phyloP scores from a whole-genome alignment of 2,329 filamentous ascomycete species.

The Fusarium sambucinum region DNA sequence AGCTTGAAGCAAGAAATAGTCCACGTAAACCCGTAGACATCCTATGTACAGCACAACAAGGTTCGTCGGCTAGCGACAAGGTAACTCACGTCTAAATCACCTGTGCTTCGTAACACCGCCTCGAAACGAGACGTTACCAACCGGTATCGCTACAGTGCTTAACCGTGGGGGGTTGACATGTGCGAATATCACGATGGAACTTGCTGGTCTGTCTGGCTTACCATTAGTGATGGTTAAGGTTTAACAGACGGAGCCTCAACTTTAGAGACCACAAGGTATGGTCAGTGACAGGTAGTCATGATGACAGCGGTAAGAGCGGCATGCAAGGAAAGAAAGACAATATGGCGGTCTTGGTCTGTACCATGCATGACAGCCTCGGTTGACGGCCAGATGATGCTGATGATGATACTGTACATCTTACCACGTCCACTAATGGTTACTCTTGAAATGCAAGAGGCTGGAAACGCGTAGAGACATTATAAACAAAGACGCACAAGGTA shows the following conservation, averaged over 20 bases:
- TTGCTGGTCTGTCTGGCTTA: background rate
- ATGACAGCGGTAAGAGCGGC: conserved; percentile 12
- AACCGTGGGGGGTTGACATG: conserved; percentile 22
- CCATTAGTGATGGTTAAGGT: background rate
- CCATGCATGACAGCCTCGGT: conserved; percentile 22
- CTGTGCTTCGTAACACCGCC: conserved; percentile 33
- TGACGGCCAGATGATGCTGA: conserved; percentile 27
- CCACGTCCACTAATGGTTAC: background rate
- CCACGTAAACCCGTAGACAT: background rate
- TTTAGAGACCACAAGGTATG: background rate
- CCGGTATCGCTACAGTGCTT: background rate
- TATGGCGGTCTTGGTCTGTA: conserved; percentile 11
- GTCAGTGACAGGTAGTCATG: background rate
- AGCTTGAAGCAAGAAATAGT: conserved; percentile 3
- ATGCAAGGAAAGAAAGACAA: background rate
- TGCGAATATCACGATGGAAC: conserved; percentile 16
- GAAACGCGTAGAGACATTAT: background rate
- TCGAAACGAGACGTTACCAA: conserved; percentile 24
- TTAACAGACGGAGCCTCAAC: conserved; percentile 35
- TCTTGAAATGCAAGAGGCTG: conserved; percentile 8
- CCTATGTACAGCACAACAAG: conserved; percentile 11
- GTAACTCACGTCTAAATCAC: background rate
- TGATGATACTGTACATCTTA: background rate
- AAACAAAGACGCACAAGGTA: conserved; percentile 1
- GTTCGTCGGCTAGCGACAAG: conserved; percentile 16